These are phyloP conservation scores for Verticillium zaregamsianum DNA, from an alignment of 2,329 filamentous ascomycete genomes.

Conservation along the genomic window DNA sequence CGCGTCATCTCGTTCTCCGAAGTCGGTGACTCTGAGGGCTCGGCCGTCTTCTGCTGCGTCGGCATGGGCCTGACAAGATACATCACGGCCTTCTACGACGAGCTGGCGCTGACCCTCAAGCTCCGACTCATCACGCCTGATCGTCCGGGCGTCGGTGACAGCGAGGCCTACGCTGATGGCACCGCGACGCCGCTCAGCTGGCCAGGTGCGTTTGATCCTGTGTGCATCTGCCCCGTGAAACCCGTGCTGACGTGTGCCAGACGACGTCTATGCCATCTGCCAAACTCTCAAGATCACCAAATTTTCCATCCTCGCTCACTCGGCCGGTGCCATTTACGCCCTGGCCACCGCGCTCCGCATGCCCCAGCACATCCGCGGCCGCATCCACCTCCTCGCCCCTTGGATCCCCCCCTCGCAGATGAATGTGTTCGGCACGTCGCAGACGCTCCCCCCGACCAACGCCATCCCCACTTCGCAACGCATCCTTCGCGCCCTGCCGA, in stretches of 20 bases:
- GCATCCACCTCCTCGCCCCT: slow-evolving; percentile 89
- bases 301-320: slow-evolving; percentile 94
- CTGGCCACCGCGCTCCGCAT: slow-evolving; percentile 92
- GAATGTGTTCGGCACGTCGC: slow-evolving; percentile 69
- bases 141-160: slow-evolving; percentile 88
- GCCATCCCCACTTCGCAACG: slow-evolving; percentile 89
- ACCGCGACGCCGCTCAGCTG: slow-evolving; percentile 85
- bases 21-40: slow-evolving; percentile 87
- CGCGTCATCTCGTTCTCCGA: slow-evolving; percentile 93
- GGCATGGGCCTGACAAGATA: slow-evolving; percentile 97
- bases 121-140: slow-evolving; percentile 90
- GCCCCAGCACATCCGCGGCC: slow-evolving; percentile 90
- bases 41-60: slow-evolving; percentile 92
- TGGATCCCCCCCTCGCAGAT: slow-evolving; percentile 97
- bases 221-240: background rate
- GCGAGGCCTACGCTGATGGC: slow-evolving; percentile 77
- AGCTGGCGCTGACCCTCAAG: slow-evolving; percentile 83
- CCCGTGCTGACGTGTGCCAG: slow-evolving; percentile 30
- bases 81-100: slow-evolving; percentile 95
- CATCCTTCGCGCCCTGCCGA: slow-evolving; percentile 84
- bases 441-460: slow-evolving; percentile 73
- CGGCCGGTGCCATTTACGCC: slow-evolving; percentile 95
- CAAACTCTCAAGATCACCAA: slow-evolving; percentile 88
- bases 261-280: slow-evolving; percentile 90
- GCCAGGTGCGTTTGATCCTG: slow-evolving; percentile 63